Evolutionary conservation across 2,329 filamentous ascomycete species (phyloP), one percentile per base, ranked within the genome.

Genomic region (Neofusicoccum ribis): DNA sequence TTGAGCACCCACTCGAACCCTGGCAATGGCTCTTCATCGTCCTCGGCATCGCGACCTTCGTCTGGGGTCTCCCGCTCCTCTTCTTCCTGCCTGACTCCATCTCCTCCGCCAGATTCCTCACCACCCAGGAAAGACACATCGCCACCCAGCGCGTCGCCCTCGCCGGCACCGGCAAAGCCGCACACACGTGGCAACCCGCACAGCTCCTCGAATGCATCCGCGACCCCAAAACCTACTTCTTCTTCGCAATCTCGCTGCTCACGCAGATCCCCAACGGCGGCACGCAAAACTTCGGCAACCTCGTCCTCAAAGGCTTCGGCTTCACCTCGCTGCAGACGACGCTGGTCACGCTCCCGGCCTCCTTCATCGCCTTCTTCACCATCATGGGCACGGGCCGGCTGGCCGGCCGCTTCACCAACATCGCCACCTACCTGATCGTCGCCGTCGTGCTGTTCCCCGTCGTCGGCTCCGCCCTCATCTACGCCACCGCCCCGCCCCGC

Each of bases 131-230:
- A 50, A 65, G 64, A 12, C 39, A 68, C 37, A 68, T 70, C 44
- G 70, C 70, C 0, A 68, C 70, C 2, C 69, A 72, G 56, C 68
- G 71, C 20, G 47, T 73, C 5, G 49, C 68, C 5, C 67, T 68
- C 1, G 71, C 72, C 34, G 69, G 71, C 41, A 73, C 71, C 27
- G 90, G 88, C 34, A 82, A 85, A 41, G 88, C 91, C 58, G 90
- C 92, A 71, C 80, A 85, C 51, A 86, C 89, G 0, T 95, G 91
- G 91, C 85, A 92, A 79, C 94, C 91, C 90, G 85, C 94, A 50
- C 71, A 72, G 52, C 66, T 71, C 1, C 67, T 68, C 64, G 71
- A 72, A 50, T 71, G 70, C 6, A 61, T 71, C 9, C 41, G 68
- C 5, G 71, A 72, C 44, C 66, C 70, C n/a, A 72, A 72, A 47